phyloP scores from a whole-genome alignment of 768 basidiomycete species.

The Lentinula raphanica region DNA sequence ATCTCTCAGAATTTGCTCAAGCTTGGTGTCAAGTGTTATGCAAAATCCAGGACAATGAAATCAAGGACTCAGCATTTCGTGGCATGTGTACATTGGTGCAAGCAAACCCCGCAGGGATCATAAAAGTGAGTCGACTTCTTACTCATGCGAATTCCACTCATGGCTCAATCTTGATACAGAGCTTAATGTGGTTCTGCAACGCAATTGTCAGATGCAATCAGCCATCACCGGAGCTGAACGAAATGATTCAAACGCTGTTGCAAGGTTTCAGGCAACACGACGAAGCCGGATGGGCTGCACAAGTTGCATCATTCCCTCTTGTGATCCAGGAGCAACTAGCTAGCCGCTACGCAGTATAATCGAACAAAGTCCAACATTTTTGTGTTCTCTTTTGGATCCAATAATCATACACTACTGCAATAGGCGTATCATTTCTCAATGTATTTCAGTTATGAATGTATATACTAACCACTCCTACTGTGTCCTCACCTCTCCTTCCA shows the following conservation, averaged over 20 bases:
- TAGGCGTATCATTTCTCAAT: too few species aligned
- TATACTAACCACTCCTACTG: too few species aligned
- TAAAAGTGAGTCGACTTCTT: slow-evolving; percentile 59
- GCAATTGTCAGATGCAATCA: slow-evolving; percentile 93
- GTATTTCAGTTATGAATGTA: too few species aligned
- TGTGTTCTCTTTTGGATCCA: too few species aligned
- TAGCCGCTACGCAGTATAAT: slow-evolving; percentile 80
- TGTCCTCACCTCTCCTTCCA: too few species aligned
- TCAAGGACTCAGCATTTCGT: slow-evolving; percentile 98
- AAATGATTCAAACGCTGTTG: slow-evolving; percentile 89
- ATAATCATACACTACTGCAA: too few species aligned
- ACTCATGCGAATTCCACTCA: too few species aligned
- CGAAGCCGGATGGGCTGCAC: slow-evolving; percentile 78
- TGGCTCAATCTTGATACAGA: too few species aligned
- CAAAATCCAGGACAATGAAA: slow-evolving; percentile 98
- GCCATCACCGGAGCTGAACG: slow-evolving; percentile 86
- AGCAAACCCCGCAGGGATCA: slow-evolving; percentile 88
- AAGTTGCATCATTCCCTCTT: slow-evolving; percentile 80
- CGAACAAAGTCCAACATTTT: slow-evolving; percentile 6
- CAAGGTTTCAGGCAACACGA: slow-evolving; percentile 88
- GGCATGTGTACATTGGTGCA: slow-evolving; percentile 95
- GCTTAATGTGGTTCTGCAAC: slow-evolving; percentile 96
- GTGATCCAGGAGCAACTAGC: slow-evolving; percentile 84
- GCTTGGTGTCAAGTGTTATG: slow-evolving; percentile 96
- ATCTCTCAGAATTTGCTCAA: slow-evolving; percentile 85